Evolutionary conservation across 306 rosid species (phyloP), one percentile per base, ranked within the genome.

Genomic region (Glycine soja): DNA sequence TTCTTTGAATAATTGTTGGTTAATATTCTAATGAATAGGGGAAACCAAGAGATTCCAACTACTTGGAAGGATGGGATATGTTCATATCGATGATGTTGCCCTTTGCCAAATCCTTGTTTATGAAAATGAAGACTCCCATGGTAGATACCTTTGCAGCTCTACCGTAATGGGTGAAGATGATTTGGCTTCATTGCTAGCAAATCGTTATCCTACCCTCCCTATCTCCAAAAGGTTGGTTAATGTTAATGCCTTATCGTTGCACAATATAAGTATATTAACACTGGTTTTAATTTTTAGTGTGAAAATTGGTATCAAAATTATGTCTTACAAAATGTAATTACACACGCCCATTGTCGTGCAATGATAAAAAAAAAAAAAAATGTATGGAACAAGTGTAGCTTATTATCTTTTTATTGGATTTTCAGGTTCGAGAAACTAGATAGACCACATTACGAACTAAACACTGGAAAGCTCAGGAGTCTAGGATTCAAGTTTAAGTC

Each of bases 61-160:
- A 75, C 94, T 84, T 81, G 97, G 98, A 87, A 91, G 97, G 51
- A 88, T 94, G 93, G 98, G 97, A 64, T 94, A 92, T 34, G 91
- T 91, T 70, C 92, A 91, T 73, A 90, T 94, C 2, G 96, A 95
- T 67, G 99, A 95, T 85, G 98, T 85, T 68, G 95, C 94, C 1
- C 88, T 82, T 32, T 81, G 86, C 30, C 97, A 89, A 76, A 90
- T 95, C 61, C 88, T 90, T 51, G 85, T 90, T 75, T 95, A 80
- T 36, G 93, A 95, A 83, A 32, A 85, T 3, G 70, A 86, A 77
- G 67, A 66, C 1, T 89, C 93, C 47, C 64, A 63, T n/a, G 98
- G 99, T 2, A 74, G 98, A 79, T 91, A 88, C 77, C 69, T 95
- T 72, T 90, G 98, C 64, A 88, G 82, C 90, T 93, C 98, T 52